A percentile compares a stretch with the other conserved stretches of the same genome.
These are phyloP conservation scores for Neopestalotiopsis clavispora DNA, from an alignment of 2,329 filamentous ascomycete species.

Conservation along the genomic window DNA sequence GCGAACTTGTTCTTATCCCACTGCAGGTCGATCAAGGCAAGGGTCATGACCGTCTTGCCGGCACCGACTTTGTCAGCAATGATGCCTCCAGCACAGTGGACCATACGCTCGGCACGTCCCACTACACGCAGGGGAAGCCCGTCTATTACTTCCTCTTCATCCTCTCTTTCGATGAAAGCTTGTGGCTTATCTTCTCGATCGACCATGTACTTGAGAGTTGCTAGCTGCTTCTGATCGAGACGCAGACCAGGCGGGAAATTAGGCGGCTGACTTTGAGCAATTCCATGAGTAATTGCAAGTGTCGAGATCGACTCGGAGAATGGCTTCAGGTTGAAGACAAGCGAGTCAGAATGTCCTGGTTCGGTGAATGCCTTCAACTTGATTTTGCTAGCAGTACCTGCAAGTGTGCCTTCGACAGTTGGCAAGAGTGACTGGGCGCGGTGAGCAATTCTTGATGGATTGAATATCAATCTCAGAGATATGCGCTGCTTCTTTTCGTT, in stretches of 20 bases:
- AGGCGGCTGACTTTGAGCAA: neutral
- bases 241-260: constrained; percentile 9
- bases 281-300: neutral
- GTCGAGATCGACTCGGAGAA: constrained; percentile 14
- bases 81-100: constrained; percentile 41
- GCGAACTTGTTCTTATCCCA: constrained; percentile 23
- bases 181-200: constrained; percentile 26
- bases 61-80: constrained; percentile 50
- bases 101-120: constrained; percentile 34
- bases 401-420: neutral
- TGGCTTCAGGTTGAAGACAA: constrained; percentile 4
- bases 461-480: constrained; percentile 14
- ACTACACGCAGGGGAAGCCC: constrained; percentile 39
- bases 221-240: constrained; percentile 29
- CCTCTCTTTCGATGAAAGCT: constrained; percentile 41
- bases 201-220: constrained; percentile 39
- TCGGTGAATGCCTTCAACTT: constrained; percentile 9
- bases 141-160: constrained; percentile 41
- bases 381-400: neutral
- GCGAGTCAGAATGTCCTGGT: constrained; percentile 3
- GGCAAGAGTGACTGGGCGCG: constrained; percentile 14
- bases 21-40: constrained; percentile 41
- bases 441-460: constrained; percentile 18
- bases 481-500: neutral
- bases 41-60: constrained; percentile 48